A percentile compares a stretch with the other conserved stretches of the same genome.
phyloP scores from a whole-genome alignment of 768 basidiomycete species.

The Plicaturopsis crispa region DNA sequence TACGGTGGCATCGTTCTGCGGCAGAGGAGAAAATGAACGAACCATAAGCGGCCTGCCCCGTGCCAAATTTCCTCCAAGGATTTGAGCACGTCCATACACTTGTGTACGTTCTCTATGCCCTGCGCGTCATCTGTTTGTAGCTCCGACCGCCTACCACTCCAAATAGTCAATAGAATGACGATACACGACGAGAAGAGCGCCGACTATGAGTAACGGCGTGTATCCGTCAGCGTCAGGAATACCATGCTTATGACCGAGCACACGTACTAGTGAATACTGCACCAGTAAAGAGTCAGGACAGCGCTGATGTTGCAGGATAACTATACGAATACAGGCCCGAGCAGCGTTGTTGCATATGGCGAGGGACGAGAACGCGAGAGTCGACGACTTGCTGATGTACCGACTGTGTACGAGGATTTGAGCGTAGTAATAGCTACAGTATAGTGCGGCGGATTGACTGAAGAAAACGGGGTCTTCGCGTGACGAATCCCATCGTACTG shows the following conservation, averaged over 20 bases:
- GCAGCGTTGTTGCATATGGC: constrained; percentile 64
- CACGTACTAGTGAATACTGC: no score
- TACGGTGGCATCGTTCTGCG: not conserved
- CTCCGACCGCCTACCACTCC: constrained; percentile 48
- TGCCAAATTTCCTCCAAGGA: constrained; percentile 32
- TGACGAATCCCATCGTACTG: constrained; percentile 38
- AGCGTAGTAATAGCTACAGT: constrained; percentile 39
- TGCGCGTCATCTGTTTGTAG: constrained; percentile 35
- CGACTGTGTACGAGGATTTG: constrained; percentile 48
- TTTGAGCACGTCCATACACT: constrained; percentile 48
- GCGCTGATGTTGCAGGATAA: constrained; percentile 34
- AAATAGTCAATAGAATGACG: constrained; percentile 59
- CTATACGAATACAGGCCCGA: constrained; percentile 47
- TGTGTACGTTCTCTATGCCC: constrained; percentile 54
- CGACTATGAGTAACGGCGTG: no score
- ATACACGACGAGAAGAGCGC: constrained; percentile 43
- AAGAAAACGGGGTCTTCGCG: constrained; percentile 30
- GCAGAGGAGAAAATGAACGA: constrained; percentile 5
- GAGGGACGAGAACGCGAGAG: constrained; percentile 48
- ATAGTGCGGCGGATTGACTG: constrained; percentile 43
- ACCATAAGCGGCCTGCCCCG: constrained; percentile 34
- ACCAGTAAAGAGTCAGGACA: no score
- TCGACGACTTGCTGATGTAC: constrained; percentile 36
- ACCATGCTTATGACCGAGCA: no score
- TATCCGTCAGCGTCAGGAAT: constrained; percentile 20